Evolutionary conservation across 257 asterid species (phyloP).

Genomic region (Salvia rosmarinus): DNA sequence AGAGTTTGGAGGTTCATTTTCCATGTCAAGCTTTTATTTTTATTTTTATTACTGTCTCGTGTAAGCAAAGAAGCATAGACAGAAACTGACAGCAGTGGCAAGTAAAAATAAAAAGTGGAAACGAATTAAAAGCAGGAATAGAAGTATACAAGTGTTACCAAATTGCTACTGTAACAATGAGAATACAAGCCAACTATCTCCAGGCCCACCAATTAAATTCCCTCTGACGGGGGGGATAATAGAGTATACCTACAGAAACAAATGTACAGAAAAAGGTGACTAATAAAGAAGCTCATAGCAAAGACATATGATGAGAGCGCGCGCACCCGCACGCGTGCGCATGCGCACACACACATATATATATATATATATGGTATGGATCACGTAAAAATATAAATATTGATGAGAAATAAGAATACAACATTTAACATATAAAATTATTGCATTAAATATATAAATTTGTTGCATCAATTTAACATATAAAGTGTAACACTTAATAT

Average conservation of each 20-base stretch:
- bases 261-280: slow-evolving; percentile 41
- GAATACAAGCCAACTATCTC: slow-evolving; percentile 36
- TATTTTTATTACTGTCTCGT: neutral
- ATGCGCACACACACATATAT: no score
- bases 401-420: no score
- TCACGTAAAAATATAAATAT: no score
- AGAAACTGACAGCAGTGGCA: slow-evolving; percentile 22
- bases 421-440: no score
- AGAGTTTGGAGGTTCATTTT: neutral
- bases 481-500: no score
- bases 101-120: neutral
- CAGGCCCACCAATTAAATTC: slow-evolving; percentile 41
- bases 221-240: slow-evolving; percentile 36
- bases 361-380: no score
- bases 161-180: slow-evolving; percentile 33
- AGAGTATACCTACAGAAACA: slow-evolving; percentile 46
- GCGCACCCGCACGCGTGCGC: no score
- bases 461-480: no score
- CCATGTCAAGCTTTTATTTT: neutral
- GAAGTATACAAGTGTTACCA: slow-evolving; percentile 31
- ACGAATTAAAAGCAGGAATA: slow-evolving; percentile 21
- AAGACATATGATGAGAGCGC: slow-evolving; percentile 41
- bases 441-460: no score
- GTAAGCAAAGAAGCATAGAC: slow-evolving; percentile 9
- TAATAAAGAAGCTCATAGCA: slow-evolving; percentile 41